Base-by-base conservation (phyloP, 179 eudicot genomes). In the Heliamphora pulchella region DNA sequence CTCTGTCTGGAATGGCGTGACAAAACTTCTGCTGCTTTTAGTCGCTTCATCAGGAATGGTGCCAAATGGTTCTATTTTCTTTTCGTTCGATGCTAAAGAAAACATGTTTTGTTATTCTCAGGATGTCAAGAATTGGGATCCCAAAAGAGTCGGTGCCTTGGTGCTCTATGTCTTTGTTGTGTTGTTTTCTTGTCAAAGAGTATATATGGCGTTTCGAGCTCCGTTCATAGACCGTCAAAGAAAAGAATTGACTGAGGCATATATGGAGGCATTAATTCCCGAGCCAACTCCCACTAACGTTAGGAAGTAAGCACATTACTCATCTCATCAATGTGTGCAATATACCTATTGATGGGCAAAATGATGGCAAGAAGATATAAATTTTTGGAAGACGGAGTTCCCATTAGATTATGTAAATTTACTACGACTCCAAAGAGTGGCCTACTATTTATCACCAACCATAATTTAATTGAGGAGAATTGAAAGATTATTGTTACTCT, bases 231-330 rank as follows among this genome's bases (percentile, higher is more conserved):
- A 87, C 8, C 91, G 86, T 70, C 89, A 90, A 80, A 85, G 80
- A 78, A 82, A 89, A 79, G 90, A 91, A 65, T 76, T 94, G 81
- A 86, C 87, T 5, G 96, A 94, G 76, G 96, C 98, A 44, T 94
- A 90, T 81, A 94, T 94, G 98, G 98, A 94, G 59, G 91, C 97
- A 31, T 83, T 94, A 80, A 91, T 94, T 86, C 98, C 98, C 77
- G 96, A 90, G 71, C 97, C 98, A 48, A 89, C 92, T 80, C 94
- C 94, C 41, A 82, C 80, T 76, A 94, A 94, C 80, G 75, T 94
- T 76, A 89, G 87, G 81, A 89, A 83, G 98, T 94, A 81, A 80
- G 89, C 75, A 71, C 44, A 73, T 72, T 78, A 55, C 15, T 69
- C 1, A 17, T 41, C 6, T 43, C 17, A 39, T 48, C 57, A 43